A percentile compares a stretch with the other conserved stretches of the same genome.
These are phyloP conservation scores for Colletotrichum liaoningense DNA, from an alignment of 2,329 filamentous ascomycete genomes.

Conservation along the genomic window DNA sequence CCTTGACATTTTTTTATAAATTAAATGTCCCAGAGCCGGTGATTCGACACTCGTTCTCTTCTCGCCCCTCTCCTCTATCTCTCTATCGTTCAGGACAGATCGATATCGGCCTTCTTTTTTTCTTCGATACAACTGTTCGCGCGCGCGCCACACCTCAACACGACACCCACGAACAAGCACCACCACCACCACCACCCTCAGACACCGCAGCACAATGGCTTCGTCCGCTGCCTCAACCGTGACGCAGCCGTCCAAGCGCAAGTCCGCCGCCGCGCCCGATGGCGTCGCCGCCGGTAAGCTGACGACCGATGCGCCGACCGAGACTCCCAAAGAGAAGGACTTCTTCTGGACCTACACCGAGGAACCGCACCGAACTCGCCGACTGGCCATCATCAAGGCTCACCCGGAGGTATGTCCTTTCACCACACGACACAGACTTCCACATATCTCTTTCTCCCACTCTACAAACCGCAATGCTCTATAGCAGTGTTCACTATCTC, in stretches of 20 bases:
- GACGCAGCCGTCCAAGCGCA: conserved; percentile 45
- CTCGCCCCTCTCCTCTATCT: not conserved
- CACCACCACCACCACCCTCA: not conserved
- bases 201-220: conserved; percentile 37
- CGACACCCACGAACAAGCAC: not conserved
- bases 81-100: conserved; percentile 26
- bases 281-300: conserved; percentile 40
- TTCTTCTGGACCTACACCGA: conserved; percentile 99
- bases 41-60: conserved; percentile 17
- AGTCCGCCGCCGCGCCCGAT: conserved; percentile 29
- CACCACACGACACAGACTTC: not conserved
- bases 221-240: conserved; percentile 48
- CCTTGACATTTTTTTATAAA: not conserved
- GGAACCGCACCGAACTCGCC: conserved; percentile 91
- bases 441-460: not conserved
- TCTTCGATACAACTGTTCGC: not conserved
- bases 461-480: conserved; percentile 5
- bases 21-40: conserved; percentile 25
- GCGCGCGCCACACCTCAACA: not conserved
- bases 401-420: conserved; percentile 82
- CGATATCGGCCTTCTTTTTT: not conserved
- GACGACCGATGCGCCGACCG: conserved; percentile 35
- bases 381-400: conserved; percentile 96
- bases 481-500: not conserved
- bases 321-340: conserved; percentile 59